Base-by-base conservation (phyloP, 768 basidiomycete species). In the Candolleomyces eurysporus region DNA sequence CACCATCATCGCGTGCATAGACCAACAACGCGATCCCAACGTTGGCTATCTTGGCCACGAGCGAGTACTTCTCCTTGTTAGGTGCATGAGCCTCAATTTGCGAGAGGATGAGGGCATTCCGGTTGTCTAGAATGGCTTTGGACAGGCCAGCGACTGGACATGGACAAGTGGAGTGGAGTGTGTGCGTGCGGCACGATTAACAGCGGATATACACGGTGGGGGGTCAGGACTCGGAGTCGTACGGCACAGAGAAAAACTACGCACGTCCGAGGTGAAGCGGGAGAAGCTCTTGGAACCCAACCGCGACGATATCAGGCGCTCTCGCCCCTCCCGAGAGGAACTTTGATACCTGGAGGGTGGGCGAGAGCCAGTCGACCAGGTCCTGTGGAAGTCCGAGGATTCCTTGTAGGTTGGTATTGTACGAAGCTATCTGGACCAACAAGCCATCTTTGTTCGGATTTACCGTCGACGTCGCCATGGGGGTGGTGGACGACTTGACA, bases 271-370 rank as follows among this genome's bases (percentile, higher is more conserved):
- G 86, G 70, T 96, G 92, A 3, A 98, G 80, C 6, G 94, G 95
- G 13, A 96, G 79, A 26, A 97, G 80, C 72, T 98, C 96, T 72
- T 98, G 96, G 65, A 97, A 95, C 2, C 93, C 94, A 57, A 98
- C 90, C 6, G 89, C 95, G 46, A 96, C 83, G 36, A 96, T 84
- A 71, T 95, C 94, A 45, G 95, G 93, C 5, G 91, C 85, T 60
- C 85, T 77, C 58, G 75, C 73, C 68, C 84, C 78, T 57, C 79
- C 82, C 39, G 88, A 80, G 36, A 92, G 84, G 74, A 92, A 87
- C 57, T 78, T 78, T 42, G 91, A 89, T 8, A 91, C 89, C 60
- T 87, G 86, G 9, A 94, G 74, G 0, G 91, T 91, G 31, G 95
- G 94, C 3, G 85, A 80, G 26, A 98, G 84, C 96, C 96, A 98